A percentile compares a stretch with the other conserved stretches of the same genome.
phyloP scores from a whole-genome alignment of 2,329 filamentous ascomycete genomes.

The Camillea tinctor region DNA sequence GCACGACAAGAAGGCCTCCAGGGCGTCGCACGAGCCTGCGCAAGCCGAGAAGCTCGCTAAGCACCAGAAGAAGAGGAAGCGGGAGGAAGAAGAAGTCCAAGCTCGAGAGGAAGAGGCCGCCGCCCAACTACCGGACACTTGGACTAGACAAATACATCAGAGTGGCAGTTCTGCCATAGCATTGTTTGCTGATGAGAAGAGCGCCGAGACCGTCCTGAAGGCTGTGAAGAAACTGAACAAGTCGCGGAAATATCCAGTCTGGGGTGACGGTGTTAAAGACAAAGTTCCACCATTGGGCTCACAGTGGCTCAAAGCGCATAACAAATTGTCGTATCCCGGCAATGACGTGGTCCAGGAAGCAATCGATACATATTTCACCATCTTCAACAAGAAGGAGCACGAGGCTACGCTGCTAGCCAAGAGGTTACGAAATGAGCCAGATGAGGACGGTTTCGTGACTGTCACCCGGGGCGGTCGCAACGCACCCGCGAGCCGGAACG shows the following conservation, averaged over 20 bases:
- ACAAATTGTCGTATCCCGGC: constrained; percentile 69
- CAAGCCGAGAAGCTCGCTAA: constrained; percentile 40
- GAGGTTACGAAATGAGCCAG: constrained; percentile 72
- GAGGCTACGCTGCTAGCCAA: constrained; percentile 62
- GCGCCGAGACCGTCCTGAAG: constrained; percentile 73
- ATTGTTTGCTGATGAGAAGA: constrained; percentile 78
- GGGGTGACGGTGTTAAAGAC: constrained; percentile 63
- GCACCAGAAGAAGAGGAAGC: constrained; percentile 52
- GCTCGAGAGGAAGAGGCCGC: constrained; percentile 56
- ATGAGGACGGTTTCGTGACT: constrained; percentile 94
- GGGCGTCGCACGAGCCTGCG: constrained; percentile 43
- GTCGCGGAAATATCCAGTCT: constrained; percentile 61
- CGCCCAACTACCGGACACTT: constrained; percentile 65
- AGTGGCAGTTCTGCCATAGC: constrained; percentile 81
- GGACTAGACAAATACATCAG: constrained; percentile 67
- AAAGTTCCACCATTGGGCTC: constrained; percentile 58
- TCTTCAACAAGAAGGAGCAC: constrained; percentile 72
- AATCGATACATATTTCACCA: constrained; percentile 82
- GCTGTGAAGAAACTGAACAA: constrained; percentile 64
- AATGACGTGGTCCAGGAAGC: constrained; percentile 64
- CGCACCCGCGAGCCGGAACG: constrained; percentile 72
- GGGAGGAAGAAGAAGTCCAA: constrained; percentile 35
- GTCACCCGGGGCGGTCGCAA: constrained; percentile 76
- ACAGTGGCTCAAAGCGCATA: constrained; percentile 62
- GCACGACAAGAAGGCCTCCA: constrained; percentile 46